Percentiles rank a stretch among this genome's conserved stretches.
Conservation (phyloP, 225 moss, liverwort and hornwort genomes). For the Physcomitrium patens region DNA sequence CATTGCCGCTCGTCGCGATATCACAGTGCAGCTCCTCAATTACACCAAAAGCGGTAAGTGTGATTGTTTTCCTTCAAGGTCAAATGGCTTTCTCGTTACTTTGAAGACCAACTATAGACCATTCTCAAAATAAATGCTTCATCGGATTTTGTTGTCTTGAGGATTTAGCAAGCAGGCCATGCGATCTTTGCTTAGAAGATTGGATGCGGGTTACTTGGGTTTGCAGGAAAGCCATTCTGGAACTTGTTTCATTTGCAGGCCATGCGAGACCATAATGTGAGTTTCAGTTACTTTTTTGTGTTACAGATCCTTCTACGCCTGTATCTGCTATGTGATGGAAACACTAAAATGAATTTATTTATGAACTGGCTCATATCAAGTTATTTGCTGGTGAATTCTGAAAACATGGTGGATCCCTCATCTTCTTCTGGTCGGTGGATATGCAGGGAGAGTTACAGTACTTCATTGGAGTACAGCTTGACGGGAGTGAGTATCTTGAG, state of each 20-base stretch:
- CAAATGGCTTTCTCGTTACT: no score
- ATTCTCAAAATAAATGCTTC: no score
- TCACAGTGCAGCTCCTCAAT: constrained; percentile 95
- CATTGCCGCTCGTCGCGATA: constrained; percentile 72
- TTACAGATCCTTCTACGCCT: not conserved
- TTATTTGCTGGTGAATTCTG: not conserved
- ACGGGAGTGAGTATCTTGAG: constrained; percentile 87
- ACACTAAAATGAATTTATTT: not conserved
- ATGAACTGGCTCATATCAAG: not conserved
- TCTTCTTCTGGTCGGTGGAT: no score
- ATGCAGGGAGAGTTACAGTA: constrained; percentile 90
- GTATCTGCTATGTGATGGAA: not conserved
- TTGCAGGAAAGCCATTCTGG: constrained; percentile 93
- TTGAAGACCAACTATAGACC: no score
- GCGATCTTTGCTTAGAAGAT: not conserved
- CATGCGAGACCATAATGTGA: not conserved
- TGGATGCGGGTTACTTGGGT: constrained; percentile 1
- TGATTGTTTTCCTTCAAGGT: no score
- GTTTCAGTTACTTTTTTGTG: not conserved
- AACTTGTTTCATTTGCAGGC: constrained; percentile 96
- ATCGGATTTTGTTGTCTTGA: not conserved
- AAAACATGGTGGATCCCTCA: not conserved
- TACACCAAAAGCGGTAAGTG: constrained; percentile 84
- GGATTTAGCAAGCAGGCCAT: not conserved
- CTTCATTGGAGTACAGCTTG: constrained; percentile 95